Base-by-base conservation (phyloP, 306 rosid species). In the Arachis stenosperma region DNA sequence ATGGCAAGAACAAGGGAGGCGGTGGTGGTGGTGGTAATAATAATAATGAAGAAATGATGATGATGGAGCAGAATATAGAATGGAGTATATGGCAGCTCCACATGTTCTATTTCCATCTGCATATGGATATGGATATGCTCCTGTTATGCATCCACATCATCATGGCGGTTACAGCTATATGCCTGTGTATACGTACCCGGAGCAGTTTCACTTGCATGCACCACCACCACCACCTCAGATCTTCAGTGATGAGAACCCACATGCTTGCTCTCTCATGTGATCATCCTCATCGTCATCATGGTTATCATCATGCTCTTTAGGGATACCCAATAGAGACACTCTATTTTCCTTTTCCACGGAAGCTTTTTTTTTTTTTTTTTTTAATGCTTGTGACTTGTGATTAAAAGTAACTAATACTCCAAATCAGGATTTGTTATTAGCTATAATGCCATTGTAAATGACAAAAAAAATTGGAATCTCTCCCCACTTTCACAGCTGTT, bases 161-260 rank as follows among this genome's bases (percentile, higher is more conserved):
- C 0, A 2, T 54, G 83, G 71, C 0, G 83, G 84, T 0, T 66
- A 73, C 54, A 33, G 70, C 5, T 62, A 66, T 48, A 86, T 76
- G 11, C 84, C 77, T 6, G 54, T 79, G 1, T 33, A 33, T 33
- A 33, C 37, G 37, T 67, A 66, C 14, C 87, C 75, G 5, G 84
- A 79, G 64, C 81, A 79, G 71, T 52, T 67, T 54, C 85, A 79
- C 0, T 48, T 69, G 11, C 84, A 82, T 51, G 65, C 74, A 33
- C 37, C 37, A 33, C 27, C 27, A 27, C 92, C 27, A 33, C 37
- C 37, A 33, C 37, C 96, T 3, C 93, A 84, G 59, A 74, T 89
- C 56, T 94, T 94, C 74, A 94, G 98, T 56, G 99, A 91, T 3
- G 99, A 94, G 75, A 94, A 94, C 73, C 99, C 99, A 2, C 87